Percentiles rank a stretch among this genome's conserved stretches.
Conservation (phyloP, 805 yeast species). For the Metschnikowia reukaufii region DNA sequence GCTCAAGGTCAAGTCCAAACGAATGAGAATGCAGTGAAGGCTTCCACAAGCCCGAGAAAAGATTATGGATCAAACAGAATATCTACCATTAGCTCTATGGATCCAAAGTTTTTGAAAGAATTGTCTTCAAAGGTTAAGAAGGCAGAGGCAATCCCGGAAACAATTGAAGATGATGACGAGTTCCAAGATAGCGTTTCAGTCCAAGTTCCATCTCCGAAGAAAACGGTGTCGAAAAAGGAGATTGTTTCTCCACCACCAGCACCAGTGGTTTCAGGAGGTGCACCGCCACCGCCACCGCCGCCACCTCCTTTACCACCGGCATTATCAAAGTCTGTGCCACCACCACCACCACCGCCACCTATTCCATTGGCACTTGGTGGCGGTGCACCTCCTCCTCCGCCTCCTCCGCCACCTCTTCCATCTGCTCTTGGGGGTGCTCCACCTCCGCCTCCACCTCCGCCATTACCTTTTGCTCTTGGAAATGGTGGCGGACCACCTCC, state of each 20-base stretch:
- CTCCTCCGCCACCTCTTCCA: constrained; percentile 27
- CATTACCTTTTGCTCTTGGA: constrained; percentile 24
- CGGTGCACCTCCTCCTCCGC: constrained; percentile 22
- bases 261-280: constrained; percentile 13
- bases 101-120: constrained; percentile 55
- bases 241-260: background rate
- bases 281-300: constrained; percentile 27
- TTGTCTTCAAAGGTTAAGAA: constrained; percentile 50
- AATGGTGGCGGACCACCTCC: constrained; percentile 17
- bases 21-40: constrained; percentile 11
- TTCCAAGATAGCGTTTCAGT: constrained; percentile 11
- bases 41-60: constrained; percentile 23
- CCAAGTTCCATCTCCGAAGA: background rate
- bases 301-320: constrained; percentile 19
- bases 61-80: constrained; percentile 32
- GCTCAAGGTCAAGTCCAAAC: constrained; percentile 42
- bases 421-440: constrained; percentile 26
- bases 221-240: background rate
- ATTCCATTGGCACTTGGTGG: constrained; percentile 23
- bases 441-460: constrained; percentile 26
- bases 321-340: background rate
- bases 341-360: constrained; percentile 13
- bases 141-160: constrained; percentile 34
- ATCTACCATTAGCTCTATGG: constrained; percentile 39
- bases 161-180: constrained; percentile 14